Base-by-base conservation (phyloP, 768 basidiomycete species). In the Gymnopilus junonius region DNA sequence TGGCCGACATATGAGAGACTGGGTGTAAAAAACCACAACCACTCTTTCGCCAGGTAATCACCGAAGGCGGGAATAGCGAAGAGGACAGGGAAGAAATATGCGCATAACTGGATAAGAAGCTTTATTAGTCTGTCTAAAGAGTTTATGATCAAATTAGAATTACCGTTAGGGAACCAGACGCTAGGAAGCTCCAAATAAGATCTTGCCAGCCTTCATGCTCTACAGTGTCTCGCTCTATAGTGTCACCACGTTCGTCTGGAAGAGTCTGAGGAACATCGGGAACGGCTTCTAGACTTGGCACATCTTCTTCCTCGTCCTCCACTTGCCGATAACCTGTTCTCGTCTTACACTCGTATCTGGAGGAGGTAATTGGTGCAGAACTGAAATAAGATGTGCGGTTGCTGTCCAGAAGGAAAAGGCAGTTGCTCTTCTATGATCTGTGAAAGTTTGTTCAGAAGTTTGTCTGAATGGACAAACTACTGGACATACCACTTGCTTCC, bases 331-430 rank as follows among this genome's bases (percentile, higher is more conserved):
- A 93, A 7, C 87, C 90, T 14, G 69, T 71, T 61, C 91, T 35
- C 72, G 83, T 17, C 84, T 82, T n/a, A 88, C 56, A 7, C 80
- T 76, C 1, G 86, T 81, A 15, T 88, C 83, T 20, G 91, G 88
- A 31, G 87, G 87, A 1, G 91, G 91, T 35, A 90, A 76, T 62
- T 86, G 78, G 70, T 98, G 95, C 14, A 99, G 82, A 12, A 97
- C 92, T 2, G 94, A 91, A 50, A 99, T 94, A 11, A 99, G 82
- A 67, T 97, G 96, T 4, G 96, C 96, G 1, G 97, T 99, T 1
- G 96, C 96, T 15, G 96, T 97, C 97, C 97, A 1, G 93, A 95
- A 2, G 97, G 97, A 69, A 99, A 99, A 2, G 92, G 82, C 3
- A 99, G 87, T 74, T 97, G 89, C 75, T 99, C 97, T 72, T 96